These are phyloP conservation scores for Pterulicium gracile DNA, from an alignment of 1,284 basidiomycete species.

Conservation along the genomic window DNA sequence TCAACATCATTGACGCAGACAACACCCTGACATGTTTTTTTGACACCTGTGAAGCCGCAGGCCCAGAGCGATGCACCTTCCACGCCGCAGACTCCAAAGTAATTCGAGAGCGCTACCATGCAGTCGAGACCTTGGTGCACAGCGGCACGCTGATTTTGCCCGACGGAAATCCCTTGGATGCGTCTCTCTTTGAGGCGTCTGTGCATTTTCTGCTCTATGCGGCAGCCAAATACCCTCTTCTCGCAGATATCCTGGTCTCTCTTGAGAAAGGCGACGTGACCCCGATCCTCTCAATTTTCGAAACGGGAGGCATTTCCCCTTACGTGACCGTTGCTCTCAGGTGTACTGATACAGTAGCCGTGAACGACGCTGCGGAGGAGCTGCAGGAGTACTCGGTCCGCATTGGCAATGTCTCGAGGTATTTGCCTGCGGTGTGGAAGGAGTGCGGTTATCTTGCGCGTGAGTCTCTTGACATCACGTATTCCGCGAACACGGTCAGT, in stretches of 20 bases:
- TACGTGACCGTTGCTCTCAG: not conserved
- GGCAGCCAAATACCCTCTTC: not conserved
- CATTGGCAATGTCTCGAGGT: not conserved
- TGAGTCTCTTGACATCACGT: too few species aligned
- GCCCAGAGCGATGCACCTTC: conserved; percentile 25
- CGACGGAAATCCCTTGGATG: conserved; percentile 16
- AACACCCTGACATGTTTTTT: conserved; percentile 24
- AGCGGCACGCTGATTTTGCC: conserved; percentile 13
- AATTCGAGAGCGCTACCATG: conserved; percentile 17
- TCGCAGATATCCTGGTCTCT: not conserved
- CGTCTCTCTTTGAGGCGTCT: conserved; percentile 16
- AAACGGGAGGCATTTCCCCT: not conserved
- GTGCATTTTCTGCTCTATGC: conserved; percentile 16
- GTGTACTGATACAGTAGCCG: not conserved
- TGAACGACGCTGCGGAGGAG: not conserved
- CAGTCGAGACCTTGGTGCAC: conserved; percentile 4
- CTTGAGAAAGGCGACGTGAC: not conserved
- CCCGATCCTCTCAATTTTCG: not conserved
- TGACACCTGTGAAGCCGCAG: conserved; percentile 24
- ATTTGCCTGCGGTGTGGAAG: not conserved
- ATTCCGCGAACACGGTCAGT: too few species aligned
- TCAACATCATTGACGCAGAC: conserved; percentile 16
- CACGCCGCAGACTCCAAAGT: conserved; percentile 21
- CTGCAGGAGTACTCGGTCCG: not conserved
- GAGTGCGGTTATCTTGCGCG: not conserved